Conservation (phyloP, 345 rosid genomes). For the Cochlearia excelsa region DNA sequence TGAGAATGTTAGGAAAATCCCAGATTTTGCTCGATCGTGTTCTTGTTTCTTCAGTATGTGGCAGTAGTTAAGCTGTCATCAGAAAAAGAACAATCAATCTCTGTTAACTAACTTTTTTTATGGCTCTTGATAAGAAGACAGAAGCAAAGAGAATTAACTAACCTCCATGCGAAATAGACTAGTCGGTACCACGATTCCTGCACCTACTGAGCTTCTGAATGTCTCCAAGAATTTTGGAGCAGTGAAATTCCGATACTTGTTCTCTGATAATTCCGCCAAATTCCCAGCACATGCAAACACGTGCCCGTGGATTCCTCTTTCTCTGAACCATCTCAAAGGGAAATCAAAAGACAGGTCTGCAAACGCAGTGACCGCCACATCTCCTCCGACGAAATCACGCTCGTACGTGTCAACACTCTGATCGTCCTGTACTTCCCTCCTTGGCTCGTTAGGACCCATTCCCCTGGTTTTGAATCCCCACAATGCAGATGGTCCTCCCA, state of each 20-base stretch:
- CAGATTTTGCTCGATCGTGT: constrained; percentile 59
- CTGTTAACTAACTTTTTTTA: no score
- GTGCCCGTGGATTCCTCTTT: constrained; percentile 91
- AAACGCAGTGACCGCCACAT: constrained; percentile 74
- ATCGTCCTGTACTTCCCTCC: constrained; percentile 54
- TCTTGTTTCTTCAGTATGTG: constrained; percentile 54
- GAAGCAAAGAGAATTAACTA: constrained; percentile 36
- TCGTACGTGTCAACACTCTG: constrained; percentile 41
- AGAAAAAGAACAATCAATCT: constrained; percentile 21
- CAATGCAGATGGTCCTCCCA: constrained; percentile 84
- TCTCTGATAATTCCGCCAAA: constrained; percentile 65
- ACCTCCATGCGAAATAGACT: constrained; percentile 86
- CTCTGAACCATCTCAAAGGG: constrained; percentile 73
- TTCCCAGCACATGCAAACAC: constrained; percentile 87
- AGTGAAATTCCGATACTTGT: constrained; percentile 59
- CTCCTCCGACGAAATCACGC: constrained; percentile 87
- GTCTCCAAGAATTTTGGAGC: constrained; percentile 57
- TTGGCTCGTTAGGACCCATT: constrained; percentile 78
- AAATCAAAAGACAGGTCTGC: constrained; percentile 94
- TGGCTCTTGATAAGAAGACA: constrained; percentile 8
- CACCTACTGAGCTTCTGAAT: constrained; percentile 74
- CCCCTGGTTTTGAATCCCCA: constrained; percentile 94
- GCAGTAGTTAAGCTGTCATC: constrained; percentile 68
- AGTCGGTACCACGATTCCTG: constrained; percentile 82
- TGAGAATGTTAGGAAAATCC: constrained; percentile 59